phyloP scores from a whole-genome alignment of 1,284 basidiomycete species.

The Naganishia liquefaciens region DNA sequence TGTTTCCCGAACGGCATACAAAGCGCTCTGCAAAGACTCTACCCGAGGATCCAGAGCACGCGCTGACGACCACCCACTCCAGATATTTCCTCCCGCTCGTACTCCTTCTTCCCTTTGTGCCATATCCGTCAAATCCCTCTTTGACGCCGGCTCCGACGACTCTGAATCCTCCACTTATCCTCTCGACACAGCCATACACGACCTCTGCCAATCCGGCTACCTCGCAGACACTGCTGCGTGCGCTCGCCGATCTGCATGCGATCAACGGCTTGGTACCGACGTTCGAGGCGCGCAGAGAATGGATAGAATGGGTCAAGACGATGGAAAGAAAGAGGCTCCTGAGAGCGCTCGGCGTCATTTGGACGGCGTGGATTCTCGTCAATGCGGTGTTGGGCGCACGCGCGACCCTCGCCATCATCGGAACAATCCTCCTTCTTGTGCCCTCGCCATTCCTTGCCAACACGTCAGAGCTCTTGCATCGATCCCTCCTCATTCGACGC shows the following conservation, averaged over 20 bases:
- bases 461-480: constrained; percentile 42
- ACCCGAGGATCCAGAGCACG: no score
- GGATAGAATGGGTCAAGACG: constrained; percentile 22
- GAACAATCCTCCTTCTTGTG: constrained; percentile 46
- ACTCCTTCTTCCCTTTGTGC: constrained; percentile 35
- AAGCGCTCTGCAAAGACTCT: background rate
- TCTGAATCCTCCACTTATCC: constrained; percentile 51
- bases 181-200: constrained; percentile 43
- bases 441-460: constrained; percentile 51
- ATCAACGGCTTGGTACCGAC: constrained; percentile 49
- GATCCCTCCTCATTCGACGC: constrained; percentile 47
- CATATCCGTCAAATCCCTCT: constrained; percentile 33
- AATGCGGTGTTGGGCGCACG: constrained; percentile 20
- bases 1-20: constrained; percentile 31
- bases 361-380: constrained; percentile 49
- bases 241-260: constrained; percentile 51
- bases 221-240: constrained; percentile 61
- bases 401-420: constrained; percentile 42
- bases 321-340: constrained; percentile 28
- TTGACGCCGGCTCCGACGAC: constrained; percentile 44
- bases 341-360: constrained; percentile 48
- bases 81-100: constrained; percentile 53
- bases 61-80: no score
- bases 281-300: background rate
- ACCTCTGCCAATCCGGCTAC: constrained; percentile 56